Evolutionary conservation across 129 eudicot species (phyloP).

Genomic region (Pseudognaphalium luteoalbum): DNA sequence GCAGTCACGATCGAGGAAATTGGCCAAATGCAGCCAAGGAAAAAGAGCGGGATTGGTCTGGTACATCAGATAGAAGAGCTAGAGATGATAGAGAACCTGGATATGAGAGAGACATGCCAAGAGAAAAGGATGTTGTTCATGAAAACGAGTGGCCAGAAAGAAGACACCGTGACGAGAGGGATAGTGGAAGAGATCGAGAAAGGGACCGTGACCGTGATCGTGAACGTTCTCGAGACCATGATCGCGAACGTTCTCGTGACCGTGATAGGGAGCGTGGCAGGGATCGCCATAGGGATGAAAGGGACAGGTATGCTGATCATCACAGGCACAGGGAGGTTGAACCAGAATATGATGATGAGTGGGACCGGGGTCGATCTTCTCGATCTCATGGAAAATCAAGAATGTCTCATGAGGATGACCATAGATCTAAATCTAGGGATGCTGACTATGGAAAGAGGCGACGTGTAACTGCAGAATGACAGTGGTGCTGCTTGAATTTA

Average conservation of each 20-base stretch:
- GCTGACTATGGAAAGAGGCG: slow-evolving; percentile 87
- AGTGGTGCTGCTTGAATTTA: slow-evolving; percentile 6
- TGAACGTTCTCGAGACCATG: slow-evolving; percentile 57
- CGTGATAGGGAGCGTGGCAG: slow-evolving; percentile 54
- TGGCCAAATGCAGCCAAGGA: slow-evolving; percentile 56
- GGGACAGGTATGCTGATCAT: slow-evolving; percentile 71
- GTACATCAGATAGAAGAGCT: slow-evolving; percentile 61
- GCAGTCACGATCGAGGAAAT: slow-evolving; percentile 62
- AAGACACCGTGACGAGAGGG: slow-evolving; percentile 66
- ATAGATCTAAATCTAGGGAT: slow-evolving; percentile 71
- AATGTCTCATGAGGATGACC: slow-evolving; percentile 59
- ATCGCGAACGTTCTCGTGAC: slow-evolving; percentile 36
- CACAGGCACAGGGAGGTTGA: slow-evolving; percentile 71
- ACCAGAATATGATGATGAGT: slow-evolving; percentile 68
- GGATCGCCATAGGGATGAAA: slow-evolving; percentile 69
- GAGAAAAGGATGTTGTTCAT: slow-evolving; percentile 62
- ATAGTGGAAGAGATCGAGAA: slow-evolving; percentile 48
- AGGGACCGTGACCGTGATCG: slow-evolving; percentile 51
- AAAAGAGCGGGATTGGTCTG: slow-evolving; percentile 63
- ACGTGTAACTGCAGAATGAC: slow-evolving; percentile 67
- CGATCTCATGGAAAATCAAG: slow-evolving; percentile 66
- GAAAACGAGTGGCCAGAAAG: slow-evolving; percentile 73
- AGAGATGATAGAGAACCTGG: slow-evolving; percentile 70
- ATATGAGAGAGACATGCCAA: slow-evolving; percentile 60
- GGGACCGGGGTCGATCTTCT: slow-evolving; percentile 77